Conservation (phyloP, 176 grass and related monocot species). For the Carex pumila region DNA sequence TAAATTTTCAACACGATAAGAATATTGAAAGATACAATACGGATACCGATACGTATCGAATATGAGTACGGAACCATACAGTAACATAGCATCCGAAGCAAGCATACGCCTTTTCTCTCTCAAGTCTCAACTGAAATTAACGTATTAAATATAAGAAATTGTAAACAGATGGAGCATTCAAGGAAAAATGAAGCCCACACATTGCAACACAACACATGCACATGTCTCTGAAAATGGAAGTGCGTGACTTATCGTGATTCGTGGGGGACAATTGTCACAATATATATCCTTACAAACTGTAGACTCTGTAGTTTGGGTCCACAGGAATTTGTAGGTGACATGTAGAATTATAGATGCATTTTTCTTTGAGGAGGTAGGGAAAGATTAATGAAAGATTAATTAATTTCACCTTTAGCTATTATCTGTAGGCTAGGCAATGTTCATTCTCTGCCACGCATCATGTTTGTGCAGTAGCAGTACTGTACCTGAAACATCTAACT, state of each 20-base stretch:
- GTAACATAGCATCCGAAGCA: not conserved
- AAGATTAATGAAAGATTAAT: not conserved
- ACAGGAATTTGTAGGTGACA: not conserved
- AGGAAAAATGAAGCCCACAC: not conserved
- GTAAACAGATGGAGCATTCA: not conserved
- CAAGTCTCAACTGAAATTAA: not conserved
- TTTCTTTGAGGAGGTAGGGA: not conserved
- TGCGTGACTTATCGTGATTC: not conserved
- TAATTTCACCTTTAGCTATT: not conserved
- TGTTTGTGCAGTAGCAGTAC: not conserved
- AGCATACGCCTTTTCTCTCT: not conserved
- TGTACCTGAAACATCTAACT: not conserved
- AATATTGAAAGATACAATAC: no score
- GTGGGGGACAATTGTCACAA: not conserved
- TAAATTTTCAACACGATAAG: no score
- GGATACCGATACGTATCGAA: no score
- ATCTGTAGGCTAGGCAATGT: not conserved
- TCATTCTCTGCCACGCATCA: not conserved
- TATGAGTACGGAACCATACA: no score
- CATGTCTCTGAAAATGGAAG: not conserved
- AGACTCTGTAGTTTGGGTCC: not conserved
- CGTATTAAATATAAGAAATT: not conserved
- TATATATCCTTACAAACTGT: conserved; percentile 7
- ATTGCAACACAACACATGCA: not conserved
- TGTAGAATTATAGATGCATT: not conserved